Conservation (phyloP, 805 yeast species). For the Kuraishia cidri region DNA sequence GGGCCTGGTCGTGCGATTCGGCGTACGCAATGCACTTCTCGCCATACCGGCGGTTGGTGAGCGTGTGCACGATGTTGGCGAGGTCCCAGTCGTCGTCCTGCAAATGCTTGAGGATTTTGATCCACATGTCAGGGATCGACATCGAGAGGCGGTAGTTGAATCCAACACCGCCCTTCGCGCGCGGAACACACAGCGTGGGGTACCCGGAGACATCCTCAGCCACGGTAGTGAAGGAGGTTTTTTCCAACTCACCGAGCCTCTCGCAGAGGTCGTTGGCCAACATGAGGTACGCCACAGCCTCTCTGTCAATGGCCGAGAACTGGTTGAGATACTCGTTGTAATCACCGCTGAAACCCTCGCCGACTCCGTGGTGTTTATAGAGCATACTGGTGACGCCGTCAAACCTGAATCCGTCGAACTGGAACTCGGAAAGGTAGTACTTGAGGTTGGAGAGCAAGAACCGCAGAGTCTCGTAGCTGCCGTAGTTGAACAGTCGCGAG, state of each 20-base stretch:
- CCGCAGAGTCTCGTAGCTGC: slow-evolving; percentile 83
- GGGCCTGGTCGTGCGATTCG: slow-evolving; percentile 95
- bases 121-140: slow-evolving; percentile 99
- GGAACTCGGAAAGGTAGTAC: slow-evolving; percentile 72
- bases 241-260: slow-evolving; percentile 33
- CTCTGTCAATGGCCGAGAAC: slow-evolving; percentile 71
- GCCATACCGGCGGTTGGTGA: slow-evolving; percentile 80
- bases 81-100: slow-evolving; percentile 89
- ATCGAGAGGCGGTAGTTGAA: slow-evolving; percentile 90
- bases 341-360: slow-evolving; percentile 83
- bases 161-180: slow-evolving; percentile 78
- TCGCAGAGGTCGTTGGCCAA: slow-evolving; percentile 76
- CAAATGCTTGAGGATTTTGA: slow-evolving; percentile 78
- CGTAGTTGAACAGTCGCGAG: slow-evolving; percentile 88
- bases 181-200: slow-evolving; percentile 85
- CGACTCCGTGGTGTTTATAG: slow-evolving; percentile 87
- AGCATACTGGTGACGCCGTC: slow-evolving; percentile 96
- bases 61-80: slow-evolving; percentile 67
- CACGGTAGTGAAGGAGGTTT: slow-evolving; percentile 46
- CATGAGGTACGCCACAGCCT: slow-evolving; percentile 81
- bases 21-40: slow-evolving; percentile 89
- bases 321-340: slow-evolving; percentile 84
- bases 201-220: slow-evolving; percentile 98
- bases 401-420: slow-evolving; percentile 92
- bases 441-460: slow-evolving; percentile 80